phyloP scores from a whole-genome alignment of 345 rosid species.

The Heritiera fomes region DNA sequence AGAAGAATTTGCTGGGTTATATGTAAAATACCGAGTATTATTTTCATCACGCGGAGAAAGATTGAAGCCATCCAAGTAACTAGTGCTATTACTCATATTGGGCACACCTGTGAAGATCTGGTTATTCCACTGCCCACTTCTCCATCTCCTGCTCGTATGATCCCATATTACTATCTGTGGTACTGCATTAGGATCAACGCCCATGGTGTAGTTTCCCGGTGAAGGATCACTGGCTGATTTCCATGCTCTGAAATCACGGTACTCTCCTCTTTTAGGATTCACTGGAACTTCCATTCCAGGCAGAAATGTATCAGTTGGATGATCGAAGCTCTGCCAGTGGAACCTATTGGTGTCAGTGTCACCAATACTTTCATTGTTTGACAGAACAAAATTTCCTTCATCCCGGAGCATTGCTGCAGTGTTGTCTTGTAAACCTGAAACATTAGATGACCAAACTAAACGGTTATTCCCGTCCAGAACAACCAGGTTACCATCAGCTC shows the following conservation, averaged over 20 bases:
- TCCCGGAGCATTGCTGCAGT: conserved; percentile 34
- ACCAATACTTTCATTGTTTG: conserved; percentile 26
- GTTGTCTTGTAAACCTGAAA: conserved; percentile 30
- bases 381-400: conserved; percentile 42
- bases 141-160: conserved; percentile 48
- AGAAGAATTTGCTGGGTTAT: conserved; percentile 37
- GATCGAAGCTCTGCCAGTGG: conserved; percentile 63
- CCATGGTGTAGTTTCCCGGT: conserved; percentile 55
- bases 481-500: conserved; percentile 51
- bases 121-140: conserved; percentile 79
- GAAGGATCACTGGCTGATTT: conserved; percentile 60
- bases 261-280: conserved; percentile 38
- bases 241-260: conserved; percentile 55
- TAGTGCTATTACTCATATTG: conserved; percentile 32
- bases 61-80: conserved; percentile 52
- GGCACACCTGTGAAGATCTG: conserved; percentile 62
- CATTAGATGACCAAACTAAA: conserved; percentile 50
- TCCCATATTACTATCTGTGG: conserved; percentile 82
- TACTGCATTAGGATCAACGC: conserved; percentile 58
- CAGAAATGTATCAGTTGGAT: conserved; percentile 59
- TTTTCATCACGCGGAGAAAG: conserved; percentile 34
- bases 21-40: conserved; percentile 55
- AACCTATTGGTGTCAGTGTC: neutral
- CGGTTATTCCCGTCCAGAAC: conserved; percentile 42
- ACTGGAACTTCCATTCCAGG: conserved; percentile 62